Evolutionary conservation across 257 asterid species (phyloP), one percentile per base, ranked within the genome.

Genomic region (Vinca minor): DNA sequence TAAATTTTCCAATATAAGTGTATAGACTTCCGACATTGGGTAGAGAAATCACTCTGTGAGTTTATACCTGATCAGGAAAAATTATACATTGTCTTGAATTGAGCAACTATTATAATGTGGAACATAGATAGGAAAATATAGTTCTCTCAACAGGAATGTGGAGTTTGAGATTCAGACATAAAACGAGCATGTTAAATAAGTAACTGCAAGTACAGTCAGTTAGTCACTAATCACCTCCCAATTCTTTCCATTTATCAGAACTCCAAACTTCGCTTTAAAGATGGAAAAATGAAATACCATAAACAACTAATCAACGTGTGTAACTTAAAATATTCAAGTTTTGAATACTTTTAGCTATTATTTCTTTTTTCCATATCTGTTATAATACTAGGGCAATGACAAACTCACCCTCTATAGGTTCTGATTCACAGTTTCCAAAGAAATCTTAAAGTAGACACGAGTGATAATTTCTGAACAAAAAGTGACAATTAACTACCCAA

Each of bases 101-200:
- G 17, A 15, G 49, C 49, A 8, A 49, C 14, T 49, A 49, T 41
- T 1, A 4, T 41, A 49, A 21, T 49, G 20, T 20, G n/a, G n/a
- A n/a, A n/a, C n/a, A 49, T 49, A 49, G 29, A 49, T 20, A 49
- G 4, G 55, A 49, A 49, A 2, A 21, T 49, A 10, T 49, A 49
- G 8, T 12, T 45, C 49, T 1, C 4, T 12, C 4, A 12, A 14
- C 25, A 49, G 1, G 0, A 20, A 20, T 60, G 29, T 3, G 67
- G 46, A 31, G 45, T 21, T 15, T 38, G 44, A 57, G 13, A 67
- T 21, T 32, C 32, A 67, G 29, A 58, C 42, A 58, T 34, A 45
- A 28, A 57, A 17, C 50, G 20, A 5, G 63, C n/a, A 39, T 39
- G n/a, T 49, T 20, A 49, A 20, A 20, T 7, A 4, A 13, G 28